phyloP scores from a whole-genome alignment of 257 asterid genomes.

The Gentiana straminea region DNA sequence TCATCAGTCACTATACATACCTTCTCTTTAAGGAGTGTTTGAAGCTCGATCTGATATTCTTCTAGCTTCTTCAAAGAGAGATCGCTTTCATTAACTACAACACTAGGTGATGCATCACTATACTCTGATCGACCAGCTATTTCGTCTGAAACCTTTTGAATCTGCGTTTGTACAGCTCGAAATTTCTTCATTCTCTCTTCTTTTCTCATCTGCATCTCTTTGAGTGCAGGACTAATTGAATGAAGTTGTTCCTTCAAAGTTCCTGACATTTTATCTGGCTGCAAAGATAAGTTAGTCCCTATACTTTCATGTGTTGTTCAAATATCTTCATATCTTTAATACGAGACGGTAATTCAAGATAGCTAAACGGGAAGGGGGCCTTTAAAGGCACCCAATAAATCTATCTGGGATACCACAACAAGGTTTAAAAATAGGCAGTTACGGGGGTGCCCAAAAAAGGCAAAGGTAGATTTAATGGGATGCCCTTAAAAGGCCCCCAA shows the following conservation, averaged over 20 bases:
- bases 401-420: no score
- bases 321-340: no score
- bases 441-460: no score
- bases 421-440: no score
- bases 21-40: conserved; percentile 82
- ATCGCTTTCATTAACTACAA: conserved; percentile 54
- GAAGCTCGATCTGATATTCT: conserved; percentile 84
- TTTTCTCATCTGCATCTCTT: conserved; percentile 82
- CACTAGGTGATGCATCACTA: conserved; percentile 45
- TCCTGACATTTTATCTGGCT: conserved; percentile 93
- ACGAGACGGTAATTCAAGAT: no score
- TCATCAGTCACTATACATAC: conserved; percentile 18
- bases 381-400: no score
- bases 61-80: conserved; percentile 75
- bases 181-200: conserved; percentile 76
- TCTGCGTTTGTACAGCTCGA: conserved; percentile 66
- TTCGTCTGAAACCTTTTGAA: conserved; percentile 73
- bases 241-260: conserved; percentile 75
- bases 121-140: conserved; percentile 79
- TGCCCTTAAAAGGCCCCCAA: no score
- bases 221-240: conserved; percentile 72
- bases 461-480: no score
- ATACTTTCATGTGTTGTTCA: no score
- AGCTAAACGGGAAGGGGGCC: no score
- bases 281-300: neutral